phyloP scores from a whole-genome alignment of 768 basidiomycete genomes.

The Russula sp. region DNA sequence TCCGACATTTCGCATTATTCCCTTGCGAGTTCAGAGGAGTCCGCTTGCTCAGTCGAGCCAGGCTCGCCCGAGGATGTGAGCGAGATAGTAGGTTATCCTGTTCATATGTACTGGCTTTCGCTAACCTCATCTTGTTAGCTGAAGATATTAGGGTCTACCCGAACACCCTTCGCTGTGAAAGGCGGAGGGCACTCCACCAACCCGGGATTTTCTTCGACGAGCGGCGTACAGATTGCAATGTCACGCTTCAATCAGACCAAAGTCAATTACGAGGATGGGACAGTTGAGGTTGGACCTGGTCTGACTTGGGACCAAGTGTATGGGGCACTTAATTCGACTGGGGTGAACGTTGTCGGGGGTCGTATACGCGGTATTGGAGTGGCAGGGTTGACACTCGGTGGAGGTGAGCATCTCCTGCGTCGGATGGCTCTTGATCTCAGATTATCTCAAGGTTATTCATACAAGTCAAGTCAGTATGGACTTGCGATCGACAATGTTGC shows the following conservation, averaged over 20 bases:
- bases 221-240: slow-evolving; percentile 25
- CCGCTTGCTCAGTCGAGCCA: slow-evolving; percentile 22
- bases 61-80: slow-evolving; percentile 17
- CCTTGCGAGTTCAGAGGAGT: not conserved
- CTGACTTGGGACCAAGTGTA: slow-evolving; percentile 26
- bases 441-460: slow-evolving; percentile 26
- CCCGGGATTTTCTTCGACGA: slow-evolving; percentile 25
- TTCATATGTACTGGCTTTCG: not conserved
- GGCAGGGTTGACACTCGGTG: slow-evolving; percentile 24
- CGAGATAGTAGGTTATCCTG: slow-evolving; percentile 4
- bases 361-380: slow-evolving; percentile 22
- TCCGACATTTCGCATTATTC: slow-evolving; percentile 9
- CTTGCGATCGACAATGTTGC: slow-evolving; percentile 31
- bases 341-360: slow-evolving; percentile 23
- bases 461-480: slow-evolving; percentile 29
- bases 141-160: slow-evolving; percentile 5
- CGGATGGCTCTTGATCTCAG: not conserved
- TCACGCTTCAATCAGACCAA: slow-evolving; percentile 16
- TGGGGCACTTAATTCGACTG: slow-evolving; percentile 6
- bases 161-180: slow-evolving; percentile 17
- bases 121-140: not conserved
- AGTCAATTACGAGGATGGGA: not conserved
- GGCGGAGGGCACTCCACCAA: slow-evolving; percentile 24
- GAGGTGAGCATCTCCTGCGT: slow-evolving; percentile 8
- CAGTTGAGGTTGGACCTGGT: slow-evolving; percentile 22